Evolutionary conservation across 768 basidiomycete genomes (phyloP).

Genomic region (Leccinellum luteum): DNA sequence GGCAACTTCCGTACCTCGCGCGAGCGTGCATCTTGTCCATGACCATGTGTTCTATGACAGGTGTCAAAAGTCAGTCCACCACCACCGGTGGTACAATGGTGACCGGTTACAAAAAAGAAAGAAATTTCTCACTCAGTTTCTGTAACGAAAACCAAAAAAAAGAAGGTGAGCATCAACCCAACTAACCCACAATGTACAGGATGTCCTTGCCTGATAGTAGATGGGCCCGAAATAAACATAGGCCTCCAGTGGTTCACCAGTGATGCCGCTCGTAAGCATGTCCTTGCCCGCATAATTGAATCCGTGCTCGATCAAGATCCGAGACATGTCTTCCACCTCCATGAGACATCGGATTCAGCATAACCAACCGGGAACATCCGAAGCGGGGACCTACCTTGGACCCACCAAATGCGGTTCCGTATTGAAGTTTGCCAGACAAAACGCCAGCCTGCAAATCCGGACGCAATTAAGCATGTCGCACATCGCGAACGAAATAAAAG

Average conservation of each 20-base stretch:
- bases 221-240: slow-evolving; percentile 99
- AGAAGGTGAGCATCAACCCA: not conserved
- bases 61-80: slow-evolving; percentile 15
- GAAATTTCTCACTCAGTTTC: slow-evolving; percentile 81
- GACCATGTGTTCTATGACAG: slow-evolving; percentile 85
- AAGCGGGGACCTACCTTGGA: slow-evolving; percentile 64
- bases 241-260: slow-evolving; percentile 92
- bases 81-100: not conserved
- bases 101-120: not conserved
- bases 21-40: slow-evolving; percentile 99
- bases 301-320: slow-evolving; percentile 90
- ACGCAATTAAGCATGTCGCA: not conserved
- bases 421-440: slow-evolving; percentile 82
- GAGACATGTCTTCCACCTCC: slow-evolving; percentile 99
- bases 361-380: not conserved
- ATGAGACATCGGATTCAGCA: slow-evolving; percentile 8
- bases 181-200: slow-evolving; percentile 5
- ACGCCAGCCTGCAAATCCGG: slow-evolving; percentile 74
- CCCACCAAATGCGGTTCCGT: slow-evolving; percentile 96
- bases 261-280: slow-evolving; percentile 97
- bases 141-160: slow-evolving; percentile 32
- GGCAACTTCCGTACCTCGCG: slow-evolving; percentile 59
- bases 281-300: slow-evolving; percentile 99
- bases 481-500: not conserved
- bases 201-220: slow-evolving; percentile 81